A percentile compares a stretch with the other conserved stretches of the same genome.
Evolutionary conservation across 805 yeast genomes (phyloP).

Genomic region (Maudiozyma pseudohumilis): DNA sequence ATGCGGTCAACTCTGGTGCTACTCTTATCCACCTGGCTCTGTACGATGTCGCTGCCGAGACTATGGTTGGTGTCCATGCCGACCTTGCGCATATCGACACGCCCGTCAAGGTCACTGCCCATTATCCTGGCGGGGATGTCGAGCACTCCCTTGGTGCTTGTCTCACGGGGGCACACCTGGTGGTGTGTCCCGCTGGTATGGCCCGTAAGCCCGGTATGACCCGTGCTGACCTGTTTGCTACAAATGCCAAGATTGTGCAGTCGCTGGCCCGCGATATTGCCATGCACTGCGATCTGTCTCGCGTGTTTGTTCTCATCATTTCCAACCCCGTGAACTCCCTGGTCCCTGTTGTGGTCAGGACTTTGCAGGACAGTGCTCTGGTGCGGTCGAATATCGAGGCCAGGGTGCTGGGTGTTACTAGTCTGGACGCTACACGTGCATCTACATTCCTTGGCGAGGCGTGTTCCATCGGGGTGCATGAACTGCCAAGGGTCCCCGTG

Average conservation of each 20-base stretch:
- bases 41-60: constrained; percentile 66
- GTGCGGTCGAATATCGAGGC: constrained; percentile 56
- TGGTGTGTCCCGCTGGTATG: constrained; percentile 67
- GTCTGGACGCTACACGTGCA: constrained; percentile 70
- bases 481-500: constrained; percentile 50
- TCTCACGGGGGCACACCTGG: constrained; percentile 16
- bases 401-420: constrained; percentile 79
- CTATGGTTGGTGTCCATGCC: constrained; percentile 70
- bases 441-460: constrained; percentile 65
- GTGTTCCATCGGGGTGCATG: constrained; percentile 8
- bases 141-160: constrained; percentile 13
- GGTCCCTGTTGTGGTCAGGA: constrained; percentile 80
- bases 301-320: constrained; percentile 70
- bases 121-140: constrained; percentile 35
- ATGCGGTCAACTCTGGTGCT: constrained; percentile 22
- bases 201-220: constrained; percentile 96
- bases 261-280: constrained; percentile 71
- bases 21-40: constrained; percentile 41
- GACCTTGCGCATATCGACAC: constrained; percentile 80
- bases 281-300: constrained; percentile 43
- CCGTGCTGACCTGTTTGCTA: constrained; percentile 77
- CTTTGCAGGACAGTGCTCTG: constrained; percentile 43
- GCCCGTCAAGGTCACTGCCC: constrained; percentile 47
- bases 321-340: constrained; percentile 93
- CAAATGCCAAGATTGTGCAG: constrained; percentile 72